phyloP scores from a whole-genome alignment of 257 asterid species.

The Handroanthus guayacan region DNA sequence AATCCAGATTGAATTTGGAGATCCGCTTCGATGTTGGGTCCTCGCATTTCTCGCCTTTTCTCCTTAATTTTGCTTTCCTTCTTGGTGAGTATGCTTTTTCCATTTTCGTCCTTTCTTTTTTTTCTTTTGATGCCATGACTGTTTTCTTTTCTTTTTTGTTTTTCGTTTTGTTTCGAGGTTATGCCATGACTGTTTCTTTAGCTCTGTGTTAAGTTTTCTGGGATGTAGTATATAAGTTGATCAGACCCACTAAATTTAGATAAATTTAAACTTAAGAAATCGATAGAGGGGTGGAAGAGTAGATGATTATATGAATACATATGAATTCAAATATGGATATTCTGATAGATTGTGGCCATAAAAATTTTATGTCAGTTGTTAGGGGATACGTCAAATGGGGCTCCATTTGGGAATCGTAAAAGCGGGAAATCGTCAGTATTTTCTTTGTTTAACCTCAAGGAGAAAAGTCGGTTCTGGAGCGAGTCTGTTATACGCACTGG shows the following conservation, averaged over 20 bases:
- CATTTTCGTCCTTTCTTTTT: not conserved
- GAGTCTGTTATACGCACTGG: slow-evolving; percentile 92
- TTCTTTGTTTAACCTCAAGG: slow-evolving; percentile 91
- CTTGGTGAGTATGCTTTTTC: slow-evolving; percentile 41
- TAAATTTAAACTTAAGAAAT: not conserved
- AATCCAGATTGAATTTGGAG: slow-evolving; percentile 44
- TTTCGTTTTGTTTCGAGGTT: too few relatives aligned
- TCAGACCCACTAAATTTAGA: not conserved
- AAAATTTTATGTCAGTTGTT: slow-evolving; percentile 53
- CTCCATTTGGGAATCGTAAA: slow-evolving; percentile 60
- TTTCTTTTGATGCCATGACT: not conserved
- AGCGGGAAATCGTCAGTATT: slow-evolving; percentile 75
- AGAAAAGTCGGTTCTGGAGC: slow-evolving; percentile 94
- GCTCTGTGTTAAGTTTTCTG: slow-evolving; percentile 9
- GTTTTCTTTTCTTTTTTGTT: not conserved
- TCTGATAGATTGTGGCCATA: slow-evolving; percentile 23
- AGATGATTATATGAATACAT: slow-evolving; percentile 11
- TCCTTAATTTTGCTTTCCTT: slow-evolving; percentile 39
- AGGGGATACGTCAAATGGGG: slow-evolving; percentile 63
- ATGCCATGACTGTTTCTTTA: slow-evolving; percentile 21
- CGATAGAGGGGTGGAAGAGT: slow-evolving; percentile 9
- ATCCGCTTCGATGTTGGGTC: slow-evolving; percentile 53
- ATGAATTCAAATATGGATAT: slow-evolving; percentile 14
- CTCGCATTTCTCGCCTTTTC: slow-evolving; percentile 40
- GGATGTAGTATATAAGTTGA: not conserved